phyloP scores from a whole-genome alignment of 2,329 filamentous ascomycete species.

The Ophiocordyceps sinensis region DNA sequence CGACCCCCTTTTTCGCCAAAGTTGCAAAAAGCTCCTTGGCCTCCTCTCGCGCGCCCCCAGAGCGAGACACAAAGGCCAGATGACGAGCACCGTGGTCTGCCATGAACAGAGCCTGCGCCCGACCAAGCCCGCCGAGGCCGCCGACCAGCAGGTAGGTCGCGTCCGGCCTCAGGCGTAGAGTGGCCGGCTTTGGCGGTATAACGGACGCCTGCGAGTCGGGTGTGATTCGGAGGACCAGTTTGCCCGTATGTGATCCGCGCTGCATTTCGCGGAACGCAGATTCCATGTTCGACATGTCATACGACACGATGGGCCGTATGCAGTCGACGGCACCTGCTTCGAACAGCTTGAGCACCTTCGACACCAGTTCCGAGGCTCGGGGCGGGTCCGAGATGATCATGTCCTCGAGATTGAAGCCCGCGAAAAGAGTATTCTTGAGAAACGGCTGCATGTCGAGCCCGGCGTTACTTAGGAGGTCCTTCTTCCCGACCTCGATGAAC shows the following conservation, averaged over 20 bases:
- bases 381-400: neutral
- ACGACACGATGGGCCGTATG: neutral
- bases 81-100: neutral
- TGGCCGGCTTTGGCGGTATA: neutral
- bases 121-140: conserved; percentile 1
- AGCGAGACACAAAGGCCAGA: conserved; percentile 1
- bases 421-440: neutral
- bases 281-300: neutral
- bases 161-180: neutral
- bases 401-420: neutral
- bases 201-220: neutral
- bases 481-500: conserved; percentile 1
- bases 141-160: neutral
- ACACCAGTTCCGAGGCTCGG: neutral
- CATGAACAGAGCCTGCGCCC: neutral
- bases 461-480: neutral
- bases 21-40: neutral
- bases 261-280: conserved; percentile 1
- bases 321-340: neutral
- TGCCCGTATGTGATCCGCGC: neutral
- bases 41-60: neutral
- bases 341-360: neutral
- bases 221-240: neutral
- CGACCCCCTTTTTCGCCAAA: neutral
- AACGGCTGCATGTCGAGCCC: conserved; percentile 1